A percentile compares a stretch with the other conserved stretches of the same genome.
phyloP scores from a whole-genome alignment of 2,329 filamentous ascomycete genomes.

The Fusarium citri region DNA sequence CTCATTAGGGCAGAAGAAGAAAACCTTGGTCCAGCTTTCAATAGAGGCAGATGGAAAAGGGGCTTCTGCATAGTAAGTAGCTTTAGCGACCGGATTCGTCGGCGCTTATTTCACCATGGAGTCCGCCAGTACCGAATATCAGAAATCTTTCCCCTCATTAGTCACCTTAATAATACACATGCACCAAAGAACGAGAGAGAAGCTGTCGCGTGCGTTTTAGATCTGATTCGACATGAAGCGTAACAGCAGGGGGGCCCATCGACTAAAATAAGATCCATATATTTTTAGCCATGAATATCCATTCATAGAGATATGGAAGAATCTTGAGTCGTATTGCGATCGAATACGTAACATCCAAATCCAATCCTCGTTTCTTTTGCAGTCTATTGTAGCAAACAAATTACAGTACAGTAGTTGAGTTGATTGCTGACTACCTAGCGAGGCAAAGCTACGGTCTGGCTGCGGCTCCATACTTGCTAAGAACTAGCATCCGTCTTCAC shows the following conservation, averaged over 20 bases:
- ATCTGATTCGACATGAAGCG: conserved; percentile 31
- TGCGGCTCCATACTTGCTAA: conserved; percentile 3
- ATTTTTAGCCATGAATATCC: not conserved
- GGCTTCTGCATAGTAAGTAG: conserved; percentile 15
- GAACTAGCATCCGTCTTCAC: not conserved
- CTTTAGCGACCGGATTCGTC: conserved; percentile 37
- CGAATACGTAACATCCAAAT: conserved; percentile 19
- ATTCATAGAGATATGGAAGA: conserved; percentile 8
- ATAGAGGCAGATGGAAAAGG: not conserved
- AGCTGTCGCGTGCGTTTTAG: conserved; percentile 32
- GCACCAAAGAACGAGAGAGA: conserved; percentile 2
- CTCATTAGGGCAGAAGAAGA: conserved; percentile 5
- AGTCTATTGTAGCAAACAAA: not conserved
- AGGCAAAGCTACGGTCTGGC: not conserved
- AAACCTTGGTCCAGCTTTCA: conserved; percentile 4
- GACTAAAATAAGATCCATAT: conserved; percentile 9
- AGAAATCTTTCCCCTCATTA: conserved; percentile 12
- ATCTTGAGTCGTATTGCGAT: conserved; percentile 16
- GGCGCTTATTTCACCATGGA: conserved; percentile 24
- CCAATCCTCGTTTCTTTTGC: not conserved
- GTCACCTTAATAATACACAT: not conserved
- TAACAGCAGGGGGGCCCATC: conserved; percentile 13
- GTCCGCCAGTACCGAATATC: conserved; percentile 9
- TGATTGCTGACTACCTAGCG: not conserved
- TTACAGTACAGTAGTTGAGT: not conserved